phyloP scores from a whole-genome alignment of 1,284 basidiomycete genomes.

The Clitocybe nebularis region DNA sequence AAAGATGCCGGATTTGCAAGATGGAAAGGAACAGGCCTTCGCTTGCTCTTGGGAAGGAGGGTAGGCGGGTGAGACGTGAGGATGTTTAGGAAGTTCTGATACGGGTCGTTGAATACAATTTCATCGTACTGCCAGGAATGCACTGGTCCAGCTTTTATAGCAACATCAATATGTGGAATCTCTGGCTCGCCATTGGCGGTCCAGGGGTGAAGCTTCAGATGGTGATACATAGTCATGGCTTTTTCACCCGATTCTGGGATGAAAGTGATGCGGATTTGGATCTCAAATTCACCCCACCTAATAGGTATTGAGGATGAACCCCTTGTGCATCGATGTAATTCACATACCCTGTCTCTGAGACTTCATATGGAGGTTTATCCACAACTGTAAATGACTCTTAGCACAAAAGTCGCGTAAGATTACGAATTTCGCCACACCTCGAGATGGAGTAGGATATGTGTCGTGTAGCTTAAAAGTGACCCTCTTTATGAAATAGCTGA shows the following conservation, averaged over 20 bases:
- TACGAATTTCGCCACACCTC: constrained; percentile 58
- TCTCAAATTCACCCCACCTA: constrained; percentile 99
- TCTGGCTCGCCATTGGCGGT: constrained; percentile 54
- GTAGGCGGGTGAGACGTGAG: constrained; percentile 84
- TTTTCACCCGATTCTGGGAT: constrained; percentile 92
- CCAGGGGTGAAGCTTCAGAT: constrained; percentile 98
- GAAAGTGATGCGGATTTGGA: constrained; percentile 92
- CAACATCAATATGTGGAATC: constrained; percentile 59
- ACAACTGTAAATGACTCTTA: constrained; percentile 53
- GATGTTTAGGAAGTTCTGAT: constrained; percentile 82
- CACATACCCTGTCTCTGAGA: constrained; percentile 87
- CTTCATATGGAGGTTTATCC: constrained; percentile 91
- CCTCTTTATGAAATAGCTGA: constrained; percentile 87
- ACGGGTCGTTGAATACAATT: constrained; percentile 94
- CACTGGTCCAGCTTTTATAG: constrained; percentile 69
- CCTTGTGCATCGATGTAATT: background rate
- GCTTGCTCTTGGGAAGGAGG: constrained; percentile 64
- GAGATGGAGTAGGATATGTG: constrained; percentile 87
- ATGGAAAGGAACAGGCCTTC: constrained; percentile 69
- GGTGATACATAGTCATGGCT: constrained; percentile 82
- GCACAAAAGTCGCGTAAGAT: background rate
- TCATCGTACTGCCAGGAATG: constrained; percentile 99
- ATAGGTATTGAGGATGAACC: background rate
- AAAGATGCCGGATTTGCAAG: constrained; percentile 57
- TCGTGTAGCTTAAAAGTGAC: constrained; percentile 99